phyloP scores from a whole-genome alignment of 805 yeast genomes.

The Metschnikowia arizonensis region DNA sequence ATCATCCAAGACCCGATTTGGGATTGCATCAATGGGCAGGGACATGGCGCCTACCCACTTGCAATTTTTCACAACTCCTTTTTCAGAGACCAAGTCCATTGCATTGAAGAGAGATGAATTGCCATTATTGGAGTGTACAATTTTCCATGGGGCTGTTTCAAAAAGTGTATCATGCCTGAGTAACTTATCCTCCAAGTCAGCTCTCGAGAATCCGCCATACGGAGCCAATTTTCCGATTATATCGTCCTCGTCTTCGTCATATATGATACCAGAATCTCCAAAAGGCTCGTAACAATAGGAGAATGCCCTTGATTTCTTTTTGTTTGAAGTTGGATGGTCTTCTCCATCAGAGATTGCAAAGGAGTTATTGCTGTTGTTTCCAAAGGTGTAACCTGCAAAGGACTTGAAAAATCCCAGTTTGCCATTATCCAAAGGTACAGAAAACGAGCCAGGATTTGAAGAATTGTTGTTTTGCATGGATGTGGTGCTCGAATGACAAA shows the following conservation, averaged over 20 bases:
- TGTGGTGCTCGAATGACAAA: constrained; percentile 25
- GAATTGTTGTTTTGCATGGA: constrained; percentile 17
- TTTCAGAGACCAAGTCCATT: constrained; percentile 51
- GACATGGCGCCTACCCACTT: constrained; percentile 91
- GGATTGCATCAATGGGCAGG: constrained; percentile 82
- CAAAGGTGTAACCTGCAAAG: constrained; percentile 19
- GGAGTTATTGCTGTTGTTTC: constrained; percentile 28
- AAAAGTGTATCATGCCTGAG: constrained; percentile 42
- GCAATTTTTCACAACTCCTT: constrained; percentile 31
- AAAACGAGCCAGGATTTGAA: constrained; percentile 9
- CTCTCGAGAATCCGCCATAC: constrained; percentile 72
- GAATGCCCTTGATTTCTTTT: constrained; percentile 1
- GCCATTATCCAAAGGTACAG: constrained; percentile 3
- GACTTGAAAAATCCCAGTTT: constrained; percentile 10
- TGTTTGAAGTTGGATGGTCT: constrained; percentile 12
- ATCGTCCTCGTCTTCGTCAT: constrained; percentile 15
- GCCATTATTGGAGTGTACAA: constrained; percentile 67
- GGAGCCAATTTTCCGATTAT: constrained; percentile 43
- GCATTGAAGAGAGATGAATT: constrained; percentile 90
- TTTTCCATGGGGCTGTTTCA: constrained; percentile 66
- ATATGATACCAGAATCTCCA: constrained; percentile 10
- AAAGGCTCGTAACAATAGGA: constrained; percentile 13
- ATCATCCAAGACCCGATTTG: constrained; percentile 47
- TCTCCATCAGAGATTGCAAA: constrained; percentile 30
- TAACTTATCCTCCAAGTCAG: constrained; percentile 48